Evolutionary conservation across 371 early-diverging fungal genomes (phyloP), one percentile per base, ranked within the genome.

Genomic region (Blakeslea trispora): DNA sequence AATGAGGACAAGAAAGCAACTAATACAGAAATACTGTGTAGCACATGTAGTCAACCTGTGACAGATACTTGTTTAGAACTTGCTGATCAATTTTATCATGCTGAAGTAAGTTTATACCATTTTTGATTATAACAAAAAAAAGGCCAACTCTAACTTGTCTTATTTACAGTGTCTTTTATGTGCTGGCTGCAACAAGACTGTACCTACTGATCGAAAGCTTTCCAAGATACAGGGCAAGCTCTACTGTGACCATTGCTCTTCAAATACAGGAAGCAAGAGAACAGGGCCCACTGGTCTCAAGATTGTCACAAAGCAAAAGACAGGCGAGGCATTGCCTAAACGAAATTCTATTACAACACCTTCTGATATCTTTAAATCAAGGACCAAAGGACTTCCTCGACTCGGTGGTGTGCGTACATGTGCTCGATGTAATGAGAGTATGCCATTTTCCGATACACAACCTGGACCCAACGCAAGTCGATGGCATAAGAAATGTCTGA

Each of bases 241-340:
- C 0, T 86, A 84, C 49, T 88, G 88, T 51, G 86, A 85, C 21
- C 43, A 63, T 22, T 88, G 88, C 63, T 69, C 43, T 45, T 35
- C 53, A n/a, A n/a, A n/a, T 19, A 19, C 41, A 10, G 43, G 39
- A 15, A 59, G 11, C 35, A 49, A 37, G 1, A 18, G 14, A 37
- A 11, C 37, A 28, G 7, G 28, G 3, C 5, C 28, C 7, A 3
- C 49, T 10, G 32, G 31, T 34, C 34, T 49, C n/a, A 37, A 37
- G 11, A 37, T 37, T 11, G 14, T 31, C 13, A 28, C 24, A 45
- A 11, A 23, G 9, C 37, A 23, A 41, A 40, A 22, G 23, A 28
- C 18, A 14, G 19, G 23, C 19, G 39, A 37, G 11, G 15, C 21
- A n/a, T 1, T 44, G 2, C 50, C 52, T n/a, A 49, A 41, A 11